These are phyloP conservation scores for Syncephalastrum sp. DNA, from an alignment of 371 early-diverging fungal genomes.

Conservation along the genomic window DNA sequence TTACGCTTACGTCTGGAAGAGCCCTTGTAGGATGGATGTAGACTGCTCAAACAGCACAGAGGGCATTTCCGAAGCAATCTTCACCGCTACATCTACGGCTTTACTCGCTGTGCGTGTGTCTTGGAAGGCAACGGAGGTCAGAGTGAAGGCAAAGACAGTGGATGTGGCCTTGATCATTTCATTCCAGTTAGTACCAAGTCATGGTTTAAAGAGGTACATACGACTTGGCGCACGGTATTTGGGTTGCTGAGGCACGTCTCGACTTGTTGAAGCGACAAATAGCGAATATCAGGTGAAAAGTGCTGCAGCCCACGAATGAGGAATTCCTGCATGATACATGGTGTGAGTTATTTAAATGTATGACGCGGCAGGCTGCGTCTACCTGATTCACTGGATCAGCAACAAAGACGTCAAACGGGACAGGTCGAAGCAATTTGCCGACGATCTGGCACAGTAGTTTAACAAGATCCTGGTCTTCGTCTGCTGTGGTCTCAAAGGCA, in stretches of 20 bases:
- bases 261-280: slow-evolving; percentile 39
- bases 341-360: background rate
- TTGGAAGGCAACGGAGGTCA: slow-evolving; percentile 43
- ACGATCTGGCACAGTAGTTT: slow-evolving; percentile 29
- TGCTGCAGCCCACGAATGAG: slow-evolving; percentile 44
- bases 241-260: slow-evolving; percentile 34
- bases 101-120: slow-evolving; percentile 41
- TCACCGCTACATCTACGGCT: slow-evolving; percentile 35
- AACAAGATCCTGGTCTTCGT: slow-evolving; percentile 17
- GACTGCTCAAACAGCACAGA: slow-evolving; percentile 4
- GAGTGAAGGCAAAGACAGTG: slow-evolving; percentile 29
- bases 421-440: slow-evolving; percentile 27
- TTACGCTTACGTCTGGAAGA: slow-evolving; percentile 27
- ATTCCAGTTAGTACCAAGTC: background rate
- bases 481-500: slow-evolving; percentile 26
- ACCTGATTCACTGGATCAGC: slow-evolving; percentile 21
- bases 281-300: slow-evolving; percentile 44
- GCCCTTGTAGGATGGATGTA: slow-evolving; percentile 7
- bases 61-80: slow-evolving; percentile 6
- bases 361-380: slow-evolving; percentile 9
- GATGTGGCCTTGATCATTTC: slow-evolving; percentile 33
- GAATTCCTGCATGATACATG: slow-evolving; percentile 19
- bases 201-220: slow-evolving; percentile 6
- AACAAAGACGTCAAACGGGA: slow-evolving; percentile 24
- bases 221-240: slow-evolving; percentile 22